phyloP scores from a whole-genome alignment of 1,284 basidiomycete species.

The Ganoderma lingzhi region DNA sequence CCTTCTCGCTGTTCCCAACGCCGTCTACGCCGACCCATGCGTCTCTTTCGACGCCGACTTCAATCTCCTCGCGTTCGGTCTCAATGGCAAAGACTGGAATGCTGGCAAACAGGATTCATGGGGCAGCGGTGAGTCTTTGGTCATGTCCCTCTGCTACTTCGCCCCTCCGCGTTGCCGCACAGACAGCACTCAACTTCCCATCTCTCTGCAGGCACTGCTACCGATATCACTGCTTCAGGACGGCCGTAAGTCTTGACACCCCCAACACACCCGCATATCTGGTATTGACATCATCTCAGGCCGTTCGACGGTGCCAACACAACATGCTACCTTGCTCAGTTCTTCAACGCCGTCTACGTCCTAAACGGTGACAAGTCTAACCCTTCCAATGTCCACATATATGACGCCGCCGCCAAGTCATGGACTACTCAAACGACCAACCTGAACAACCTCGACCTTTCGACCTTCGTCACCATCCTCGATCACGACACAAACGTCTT shows the following conservation, averaged over 20 bases:
- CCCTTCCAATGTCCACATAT: slow-evolving; percentile 72
- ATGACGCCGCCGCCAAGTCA: slow-evolving; percentile 65
- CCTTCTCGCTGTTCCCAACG: slow-evolving; percentile 49
- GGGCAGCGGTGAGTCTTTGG: slow-evolving; percentile 56
- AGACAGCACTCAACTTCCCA: background rate
- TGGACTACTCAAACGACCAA: slow-evolving; percentile 71
- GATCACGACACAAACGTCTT: slow-evolving; percentile 92
- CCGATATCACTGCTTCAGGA: slow-evolving; percentile 70
- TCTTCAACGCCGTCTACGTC: slow-evolving; percentile 81
- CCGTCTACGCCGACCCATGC: slow-evolving; percentile 61
- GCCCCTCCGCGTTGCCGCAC: background rate
- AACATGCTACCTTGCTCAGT: slow-evolving; percentile 81
- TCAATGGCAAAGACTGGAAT: slow-evolving; percentile 78
- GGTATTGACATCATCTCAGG: slow-evolving; percentile 44
- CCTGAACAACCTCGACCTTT: slow-evolving; percentile 60
- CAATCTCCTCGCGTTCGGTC: slow-evolving; percentile 78
- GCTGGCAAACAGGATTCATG: slow-evolving; percentile 72
- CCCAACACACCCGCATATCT: slow-evolving; percentile 9
- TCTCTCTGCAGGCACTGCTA: slow-evolving; percentile 53
- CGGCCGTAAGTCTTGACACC: slow-evolving; percentile 64
- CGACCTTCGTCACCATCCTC: slow-evolving; percentile 69
- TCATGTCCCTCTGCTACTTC: background rate
- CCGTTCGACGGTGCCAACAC: slow-evolving; percentile 73
- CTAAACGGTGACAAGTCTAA: slow-evolving; percentile 76
- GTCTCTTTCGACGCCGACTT: slow-evolving; percentile 73